Evolutionary conservation across 371 early-diverging fungal genomes (phyloP), one percentile per base, ranked within the genome.

Genomic region (Apophysomyces variabilis): DNA sequence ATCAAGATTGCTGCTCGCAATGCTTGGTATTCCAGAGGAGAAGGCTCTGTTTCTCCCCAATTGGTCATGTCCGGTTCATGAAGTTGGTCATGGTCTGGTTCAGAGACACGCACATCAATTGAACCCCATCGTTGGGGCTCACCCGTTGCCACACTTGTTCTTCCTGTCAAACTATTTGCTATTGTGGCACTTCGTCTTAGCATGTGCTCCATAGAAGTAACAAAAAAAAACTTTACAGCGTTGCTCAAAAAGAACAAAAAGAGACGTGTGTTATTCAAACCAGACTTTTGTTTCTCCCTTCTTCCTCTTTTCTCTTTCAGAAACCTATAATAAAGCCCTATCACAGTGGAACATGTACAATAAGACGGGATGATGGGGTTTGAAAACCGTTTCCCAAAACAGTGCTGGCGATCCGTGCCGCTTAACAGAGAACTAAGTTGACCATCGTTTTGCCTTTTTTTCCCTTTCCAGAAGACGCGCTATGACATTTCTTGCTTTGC

Each of bases 41-140:
- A 38, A n/a, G 63, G 63, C 18, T 62, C 63, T 2, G 44, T 32
- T 18, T 62, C 63, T 62, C 21, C 54, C 54, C 54, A 50, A 11
- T 16, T 50, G 54, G 18, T 50, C 54, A 50, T 50, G 21, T 50
- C 54, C 1, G 54, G 54, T 11, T 50, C 54, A 50, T 50, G 54
- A 4, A 50, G 54, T 16, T 50, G 18, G 21, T 50, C 54, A 21
- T 50, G 16, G 35, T 50, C 54, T 50, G 54, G 54, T 21, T 50
- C 54, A 11, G 21, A 21, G 21, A 50, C 21, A 50, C 54, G 54
- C 1, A 21, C 8, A 26, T 50, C 54, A 7, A 50, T 4, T 5
- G 54, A 18, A 7, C 5, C 21, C 21, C 54, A 21, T 21, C 54
- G 9, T 1, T 18, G 21, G 1, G 21, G 54, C 5, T 8, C 5